Percentiles rank a stretch among this genome's conserved stretches.
Evolutionary conservation across 306 rosid genomes (phyloP).

Genomic region (Sindora glabra): DNA sequence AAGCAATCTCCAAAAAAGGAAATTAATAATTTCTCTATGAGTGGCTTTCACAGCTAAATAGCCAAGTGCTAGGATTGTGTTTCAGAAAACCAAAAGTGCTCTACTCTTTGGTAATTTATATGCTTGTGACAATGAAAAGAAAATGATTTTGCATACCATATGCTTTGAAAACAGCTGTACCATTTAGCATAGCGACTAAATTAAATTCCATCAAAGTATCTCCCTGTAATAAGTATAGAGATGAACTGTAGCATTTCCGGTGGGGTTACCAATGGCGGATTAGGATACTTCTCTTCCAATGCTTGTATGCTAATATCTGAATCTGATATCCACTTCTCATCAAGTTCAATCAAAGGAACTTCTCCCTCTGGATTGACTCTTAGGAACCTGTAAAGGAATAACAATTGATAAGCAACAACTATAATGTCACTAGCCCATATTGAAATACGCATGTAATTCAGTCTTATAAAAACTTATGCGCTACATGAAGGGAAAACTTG

Average conservation of each 20-base stretch:
- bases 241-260: slow-evolving; percentile 79
- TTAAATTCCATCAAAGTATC: background rate
- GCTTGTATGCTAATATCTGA: slow-evolving; percentile 74
- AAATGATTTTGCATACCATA: too few relatives aligned
- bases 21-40: too few relatives aligned
- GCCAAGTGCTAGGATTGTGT: too few relatives aligned
- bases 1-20: too few relatives aligned
- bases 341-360: slow-evolving; percentile 73
- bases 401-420: background rate
- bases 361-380: slow-evolving; percentile 62
- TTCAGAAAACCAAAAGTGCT: too few relatives aligned
- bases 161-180: background rate
- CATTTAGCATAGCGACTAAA: background rate
- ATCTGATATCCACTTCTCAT: slow-evolving; percentile 87
- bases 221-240: slow-evolving; percentile 21
- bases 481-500: background rate
- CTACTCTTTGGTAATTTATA: too few relatives aligned
- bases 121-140: too few relatives aligned
- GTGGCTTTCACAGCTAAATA: too few relatives aligned
- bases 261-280: slow-evolving; percentile 73
- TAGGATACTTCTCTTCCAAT: slow-evolving; percentile 83
- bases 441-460: background rate
- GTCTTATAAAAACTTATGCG: background rate
- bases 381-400: slow-evolving; percentile 59
- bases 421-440: background rate